Evolutionary conservation across 768 basidiomycete genomes (phyloP).

Genomic region (Podaxis sp.): DNA sequence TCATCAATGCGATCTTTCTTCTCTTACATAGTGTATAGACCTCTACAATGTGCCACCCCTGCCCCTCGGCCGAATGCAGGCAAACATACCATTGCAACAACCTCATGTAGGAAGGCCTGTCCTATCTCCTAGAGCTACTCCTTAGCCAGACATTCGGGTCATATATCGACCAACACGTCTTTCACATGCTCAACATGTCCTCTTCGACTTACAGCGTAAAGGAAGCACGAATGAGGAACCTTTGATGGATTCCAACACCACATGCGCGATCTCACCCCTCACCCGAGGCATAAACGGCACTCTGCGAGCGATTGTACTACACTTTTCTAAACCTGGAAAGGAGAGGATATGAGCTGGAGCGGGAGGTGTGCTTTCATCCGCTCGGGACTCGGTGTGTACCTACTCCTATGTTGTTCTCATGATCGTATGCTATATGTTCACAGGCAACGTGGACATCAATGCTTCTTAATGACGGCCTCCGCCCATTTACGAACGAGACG

Average conservation of each 20-base stretch:
- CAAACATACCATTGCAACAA: background rate
- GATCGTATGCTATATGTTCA: background rate
- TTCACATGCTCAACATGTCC: background rate
- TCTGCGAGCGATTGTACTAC: no score
- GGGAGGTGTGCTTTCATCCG: constrained; percentile 39
- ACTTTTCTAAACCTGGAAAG: constrained; percentile 39
- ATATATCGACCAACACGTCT: background rate
- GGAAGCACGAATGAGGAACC: no score
- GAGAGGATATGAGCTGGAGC: constrained; percentile 41
- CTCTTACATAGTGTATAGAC: background rate
- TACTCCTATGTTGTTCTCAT: background rate
- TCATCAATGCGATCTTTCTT: background rate
- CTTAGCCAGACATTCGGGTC: background rate
- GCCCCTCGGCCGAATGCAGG: background rate
- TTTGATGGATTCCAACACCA: no score
- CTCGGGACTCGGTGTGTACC: constrained; percentile 36
- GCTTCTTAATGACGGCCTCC: constrained; percentile 37
- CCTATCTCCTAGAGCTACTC: background rate
- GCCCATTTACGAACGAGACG: constrained; percentile 36
- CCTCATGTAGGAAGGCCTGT: background rate
- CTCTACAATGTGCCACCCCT: background rate
- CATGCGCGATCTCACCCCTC: no score
- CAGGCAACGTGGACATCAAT: constrained; percentile 38
- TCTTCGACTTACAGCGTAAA: background rate
- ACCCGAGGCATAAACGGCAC: no score